Conservation (phyloP, 116 monocot species). For the Cymodocea nodosa region DNA sequence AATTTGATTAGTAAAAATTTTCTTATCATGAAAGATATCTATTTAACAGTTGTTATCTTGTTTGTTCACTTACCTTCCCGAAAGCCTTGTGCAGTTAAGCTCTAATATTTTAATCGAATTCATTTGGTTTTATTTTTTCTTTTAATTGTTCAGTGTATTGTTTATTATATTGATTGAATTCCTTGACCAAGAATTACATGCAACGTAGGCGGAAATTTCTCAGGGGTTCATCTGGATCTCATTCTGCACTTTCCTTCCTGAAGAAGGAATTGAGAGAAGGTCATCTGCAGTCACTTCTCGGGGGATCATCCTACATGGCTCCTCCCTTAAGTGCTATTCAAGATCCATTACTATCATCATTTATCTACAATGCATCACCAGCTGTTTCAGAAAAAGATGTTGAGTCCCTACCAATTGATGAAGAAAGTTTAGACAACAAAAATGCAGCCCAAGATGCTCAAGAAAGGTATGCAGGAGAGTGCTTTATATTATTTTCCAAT, state of each 20-base stretch:
- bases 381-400: constrained; percentile 36
- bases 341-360: constrained; percentile 74
- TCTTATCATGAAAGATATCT: too few species aligned
- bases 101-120: too few species aligned
- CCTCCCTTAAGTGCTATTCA: constrained; percentile 29
- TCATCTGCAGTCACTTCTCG: constrained; percentile 46
- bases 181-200: constrained; percentile 45
- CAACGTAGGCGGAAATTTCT: constrained; percentile 55
- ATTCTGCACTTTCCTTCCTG: constrained; percentile 48
- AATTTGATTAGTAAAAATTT: too few species aligned
- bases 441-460: constrained; percentile 23
- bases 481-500: too few species aligned
- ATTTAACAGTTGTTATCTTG: too few species aligned
- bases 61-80: too few species aligned
- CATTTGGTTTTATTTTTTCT: too few species aligned
- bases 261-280: constrained; percentile 68
- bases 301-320: constrained; percentile 33
- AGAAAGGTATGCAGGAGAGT: constrained; percentile 39
- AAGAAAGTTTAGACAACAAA: constrained; percentile 16
- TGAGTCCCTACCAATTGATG: constrained; percentile 24
- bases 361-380: constrained; percentile 42
- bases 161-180: constrained; percentile 1
- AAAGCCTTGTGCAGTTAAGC: too few species aligned
- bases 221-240: constrained; percentile 36
- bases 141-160: background rate